These are phyloP conservation scores for Moesziomyces antarcticus DNA, from an alignment of 1,284 basidiomycete species.

Conservation along the genomic window DNA sequence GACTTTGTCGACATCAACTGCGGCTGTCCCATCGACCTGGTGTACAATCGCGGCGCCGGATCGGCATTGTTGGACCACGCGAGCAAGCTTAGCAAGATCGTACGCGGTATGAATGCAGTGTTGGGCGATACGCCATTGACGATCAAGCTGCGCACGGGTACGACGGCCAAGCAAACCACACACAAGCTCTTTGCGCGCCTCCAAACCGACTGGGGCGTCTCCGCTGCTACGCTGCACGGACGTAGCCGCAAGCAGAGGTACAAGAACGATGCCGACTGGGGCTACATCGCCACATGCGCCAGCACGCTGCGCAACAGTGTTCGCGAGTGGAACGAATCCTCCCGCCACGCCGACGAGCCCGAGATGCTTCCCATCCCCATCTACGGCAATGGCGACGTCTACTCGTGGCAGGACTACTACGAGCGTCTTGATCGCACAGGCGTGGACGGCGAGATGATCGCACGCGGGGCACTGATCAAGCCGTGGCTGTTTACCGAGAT, in stretches of 20 bases:
- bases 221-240: constrained; percentile 89
- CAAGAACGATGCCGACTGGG: constrained; percentile 66
- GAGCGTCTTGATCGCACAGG: constrained; percentile 79
- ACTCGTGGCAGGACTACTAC: constrained; percentile 86
- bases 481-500: constrained; percentile 85
- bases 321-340: constrained; percentile 57
- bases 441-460: constrained; percentile 95
- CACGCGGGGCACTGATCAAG: constrained; percentile 92
- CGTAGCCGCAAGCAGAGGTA: constrained; percentile 69
- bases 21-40: constrained; percentile 95
- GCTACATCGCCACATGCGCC: constrained; percentile 79
- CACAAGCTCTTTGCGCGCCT: constrained; percentile 87
- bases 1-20: constrained; percentile 96
- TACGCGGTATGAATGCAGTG: constrained; percentile 90
- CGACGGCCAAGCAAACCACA: constrained; percentile 74
- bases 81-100: constrained; percentile 83
- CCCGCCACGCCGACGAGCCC: constrained; percentile 45
- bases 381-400: constrained; percentile 95
- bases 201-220: constrained; percentile 79
- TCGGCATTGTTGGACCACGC: constrained; percentile 88
- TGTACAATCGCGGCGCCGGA: constrained; percentile 90
- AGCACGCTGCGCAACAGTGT: constrained; percentile 78
- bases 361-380: constrained; percentile 83
- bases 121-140: constrained; percentile 94
- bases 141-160: constrained; percentile 87